These are phyloP conservation scores for Craterostigma plantagineum DNA, from an alignment of 257 asterid species.

Conservation along the genomic window DNA sequence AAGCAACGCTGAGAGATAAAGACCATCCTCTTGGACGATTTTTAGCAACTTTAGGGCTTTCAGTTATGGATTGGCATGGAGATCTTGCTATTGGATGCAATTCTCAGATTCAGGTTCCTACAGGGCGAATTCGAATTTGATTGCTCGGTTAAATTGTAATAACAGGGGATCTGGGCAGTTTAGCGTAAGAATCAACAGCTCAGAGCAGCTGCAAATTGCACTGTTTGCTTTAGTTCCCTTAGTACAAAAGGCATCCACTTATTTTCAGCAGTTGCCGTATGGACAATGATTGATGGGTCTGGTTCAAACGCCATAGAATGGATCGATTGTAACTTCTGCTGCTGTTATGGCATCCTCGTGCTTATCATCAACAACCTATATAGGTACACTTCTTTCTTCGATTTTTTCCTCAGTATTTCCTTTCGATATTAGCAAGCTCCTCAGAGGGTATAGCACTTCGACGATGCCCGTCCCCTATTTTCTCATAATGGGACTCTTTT, in stretches of 20 bases:
- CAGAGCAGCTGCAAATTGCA: conserved; percentile 86
- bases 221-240: conserved; percentile 59
- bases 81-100: conserved; percentile 90
- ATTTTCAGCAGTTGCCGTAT: conserved; percentile 45
- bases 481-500: too few species aligned
- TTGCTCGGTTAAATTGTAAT: conserved; percentile 74
- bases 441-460: too few species aligned
- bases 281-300: too few species aligned
- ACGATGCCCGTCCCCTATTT: too few species aligned
- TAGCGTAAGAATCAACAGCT: conserved; percentile 61
- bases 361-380: conserved; percentile 13
- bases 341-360: too few species aligned
- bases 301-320: background rate
- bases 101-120: conserved; percentile 78
- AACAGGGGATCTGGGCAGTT: conserved; percentile 84
- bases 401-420: background rate
- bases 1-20: conserved; percentile 76
- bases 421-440: background rate
- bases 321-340: too few species aligned
- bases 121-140: conserved; percentile 72
- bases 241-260: conserved; percentile 35
- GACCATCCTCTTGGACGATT: conserved; percentile 80
- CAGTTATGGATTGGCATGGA: conserved; percentile 96
- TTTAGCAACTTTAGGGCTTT: conserved; percentile 60
- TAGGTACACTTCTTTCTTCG: conserved; percentile 19